A percentile compares a stretch with the other conserved stretches of the same genome.
These are phyloP conservation scores for Aquilaria sinensis DNA, from an alignment of 345 rosid species.

Conservation along the genomic window DNA sequence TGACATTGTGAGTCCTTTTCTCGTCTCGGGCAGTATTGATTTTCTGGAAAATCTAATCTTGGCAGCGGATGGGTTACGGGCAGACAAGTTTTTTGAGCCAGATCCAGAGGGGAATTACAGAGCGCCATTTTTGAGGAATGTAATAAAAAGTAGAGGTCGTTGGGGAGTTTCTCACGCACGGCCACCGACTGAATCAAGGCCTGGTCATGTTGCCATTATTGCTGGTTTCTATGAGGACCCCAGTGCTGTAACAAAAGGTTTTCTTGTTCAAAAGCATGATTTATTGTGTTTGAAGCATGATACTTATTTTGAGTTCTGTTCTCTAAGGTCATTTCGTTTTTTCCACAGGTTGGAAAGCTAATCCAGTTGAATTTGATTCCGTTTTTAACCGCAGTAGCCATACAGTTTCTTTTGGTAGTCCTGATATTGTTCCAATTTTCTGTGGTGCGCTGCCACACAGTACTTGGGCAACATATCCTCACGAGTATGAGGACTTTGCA, in stretches of 20 bases:
- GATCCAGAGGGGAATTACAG: slow-evolving; percentile 62
- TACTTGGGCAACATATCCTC: slow-evolving; percentile 86
- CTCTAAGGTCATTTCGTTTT: slow-evolving; percentile 12
- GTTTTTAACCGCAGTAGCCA: slow-evolving; percentile 81
- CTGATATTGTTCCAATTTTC: slow-evolving; percentile 92
- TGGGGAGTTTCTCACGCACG: slow-evolving; percentile 99
- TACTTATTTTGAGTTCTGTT: neutral
- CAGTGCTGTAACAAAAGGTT: slow-evolving; percentile 94
- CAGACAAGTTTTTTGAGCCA: slow-evolving; percentile 94
- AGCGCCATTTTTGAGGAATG: slow-evolving; percentile 84
- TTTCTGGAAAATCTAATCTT: slow-evolving; percentile 7
- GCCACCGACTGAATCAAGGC: slow-evolving; percentile 96
- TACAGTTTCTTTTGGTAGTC: slow-evolving; percentile 86
- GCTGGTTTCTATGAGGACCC: slow-evolving; percentile 99
- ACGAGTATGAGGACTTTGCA: slow-evolving; percentile 92
- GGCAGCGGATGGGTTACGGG: slow-evolving; percentile 95
- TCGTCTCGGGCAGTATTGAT: neutral
- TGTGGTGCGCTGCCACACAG: slow-evolving; percentile 79
- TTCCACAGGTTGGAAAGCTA: slow-evolving; percentile 92
- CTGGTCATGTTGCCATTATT: slow-evolving; percentile 90
- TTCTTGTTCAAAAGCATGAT: neutral
- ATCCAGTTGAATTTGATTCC: slow-evolving; percentile 96
- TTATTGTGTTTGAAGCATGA: neutral
- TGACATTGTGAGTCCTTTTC: neutral
- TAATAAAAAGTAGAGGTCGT: slow-evolving; percentile 68